Evolutionary conservation across 768 basidiomycete genomes (phyloP).

Genomic region (Pleurotus pulmonarius): DNA sequence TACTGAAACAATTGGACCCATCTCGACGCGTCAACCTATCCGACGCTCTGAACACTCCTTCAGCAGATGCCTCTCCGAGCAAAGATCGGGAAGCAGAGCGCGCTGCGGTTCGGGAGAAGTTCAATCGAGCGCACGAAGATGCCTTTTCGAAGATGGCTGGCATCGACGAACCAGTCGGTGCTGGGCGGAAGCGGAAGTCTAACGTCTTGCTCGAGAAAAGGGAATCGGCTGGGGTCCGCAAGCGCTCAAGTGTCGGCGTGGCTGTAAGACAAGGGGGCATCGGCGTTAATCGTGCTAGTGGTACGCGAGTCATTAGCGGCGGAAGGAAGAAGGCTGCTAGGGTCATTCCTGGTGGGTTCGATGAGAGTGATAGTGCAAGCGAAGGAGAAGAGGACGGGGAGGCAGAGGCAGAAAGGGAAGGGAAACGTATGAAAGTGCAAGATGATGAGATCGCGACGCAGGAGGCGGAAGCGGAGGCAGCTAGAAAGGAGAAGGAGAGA

Average conservation of each 20-base stretch:
- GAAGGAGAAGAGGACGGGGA: slow-evolving; percentile 34
- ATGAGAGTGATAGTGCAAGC: slow-evolving; percentile 23
- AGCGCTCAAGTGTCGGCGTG: slow-evolving; percentile 9
- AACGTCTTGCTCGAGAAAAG: slow-evolving; percentile 40
- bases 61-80: slow-evolving; percentile 15
- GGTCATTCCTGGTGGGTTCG: slow-evolving; percentile 54
- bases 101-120: slow-evolving; percentile 31
- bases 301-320: slow-evolving; percentile 44
- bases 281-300: slow-evolving; percentile 28
- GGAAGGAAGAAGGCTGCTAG: slow-evolving; percentile 34
- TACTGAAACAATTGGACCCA: slow-evolving; percentile 2
- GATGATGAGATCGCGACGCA: slow-evolving; percentile 34
- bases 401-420: slow-evolving; percentile 26
- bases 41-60: slow-evolving; percentile 23
- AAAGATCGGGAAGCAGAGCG: neutral
- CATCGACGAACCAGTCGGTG: slow-evolving; percentile 43
- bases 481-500: slow-evolving; percentile 44
- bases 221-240: slow-evolving; percentile 17
- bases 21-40: neutral
- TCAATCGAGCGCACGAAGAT: slow-evolving; percentile 60
- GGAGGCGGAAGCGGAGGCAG: slow-evolving; percentile 41
- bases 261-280: slow-evolving; percentile 3
- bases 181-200: slow-evolving; percentile 49
- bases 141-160: slow-evolving; percentile 75
- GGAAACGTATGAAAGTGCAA: slow-evolving; percentile 17